A percentile compares a stretch with the other conserved stretches of the same genome.
These are phyloP conservation scores for Pseudomonodictys pantanalensis DNA, from an alignment of 495 filamentous ascomycete genomes.

Conservation along the genomic window DNA sequence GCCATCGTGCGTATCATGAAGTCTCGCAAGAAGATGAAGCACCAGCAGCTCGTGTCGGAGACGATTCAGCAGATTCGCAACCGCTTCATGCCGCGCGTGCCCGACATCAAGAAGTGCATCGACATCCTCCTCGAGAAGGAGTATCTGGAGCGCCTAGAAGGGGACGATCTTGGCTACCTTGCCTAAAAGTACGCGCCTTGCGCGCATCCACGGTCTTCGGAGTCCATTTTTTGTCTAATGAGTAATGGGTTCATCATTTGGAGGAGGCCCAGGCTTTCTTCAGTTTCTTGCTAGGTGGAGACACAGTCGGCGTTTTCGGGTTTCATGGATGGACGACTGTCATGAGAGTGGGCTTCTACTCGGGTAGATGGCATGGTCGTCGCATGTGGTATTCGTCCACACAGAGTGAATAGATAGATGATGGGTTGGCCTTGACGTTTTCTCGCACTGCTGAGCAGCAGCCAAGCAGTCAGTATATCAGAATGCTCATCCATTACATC, in stretches of 20 bases:
- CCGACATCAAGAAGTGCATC: conserved; percentile 99
- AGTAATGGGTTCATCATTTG: conserved; percentile 10
- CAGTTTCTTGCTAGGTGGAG: background rate
- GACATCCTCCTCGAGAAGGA: conserved; percentile 99
- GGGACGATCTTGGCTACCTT: conserved; percentile 90
- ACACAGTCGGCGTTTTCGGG: conserved; percentile 2
- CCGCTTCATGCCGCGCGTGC: conserved; percentile 90
- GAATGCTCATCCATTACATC: conserved; percentile 5
- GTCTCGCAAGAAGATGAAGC: conserved; percentile 97
- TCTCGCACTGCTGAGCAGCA: background rate
- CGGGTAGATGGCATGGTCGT: background rate
- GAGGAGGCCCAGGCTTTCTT: background rate
- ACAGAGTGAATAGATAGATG: conserved; percentile 1
- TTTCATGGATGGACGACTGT: background rate
- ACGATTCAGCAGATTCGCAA: conserved; percentile 89
- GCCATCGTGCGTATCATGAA: conserved; percentile 99
- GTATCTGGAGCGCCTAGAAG: conserved; percentile 92
- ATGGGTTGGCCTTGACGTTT: background rate
- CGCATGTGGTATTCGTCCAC: background rate
- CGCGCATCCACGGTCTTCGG: background rate
- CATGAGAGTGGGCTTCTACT: background rate
- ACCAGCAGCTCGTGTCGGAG: conserved; percentile 86
- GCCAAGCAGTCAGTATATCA: background rate
- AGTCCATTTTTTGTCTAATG: conserved; percentile 5
- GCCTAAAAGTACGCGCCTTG: conserved; percentile 49